phyloP scores from a whole-genome alignment of 306 rosid genomes.

The Castanospermum australe region DNA sequence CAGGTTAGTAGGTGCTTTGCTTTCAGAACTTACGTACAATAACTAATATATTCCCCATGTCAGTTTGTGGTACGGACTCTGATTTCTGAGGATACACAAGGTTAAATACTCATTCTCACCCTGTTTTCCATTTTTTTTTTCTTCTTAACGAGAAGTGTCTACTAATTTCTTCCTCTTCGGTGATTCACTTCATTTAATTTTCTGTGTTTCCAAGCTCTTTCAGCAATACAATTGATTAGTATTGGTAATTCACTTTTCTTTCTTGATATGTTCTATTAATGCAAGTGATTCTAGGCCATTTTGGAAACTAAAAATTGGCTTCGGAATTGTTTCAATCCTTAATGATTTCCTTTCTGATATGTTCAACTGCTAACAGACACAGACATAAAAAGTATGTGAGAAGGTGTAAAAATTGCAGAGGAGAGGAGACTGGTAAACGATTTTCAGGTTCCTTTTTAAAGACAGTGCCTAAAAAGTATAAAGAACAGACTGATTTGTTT shows the following conservation, averaged over 20 bases:
- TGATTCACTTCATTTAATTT: not conserved
- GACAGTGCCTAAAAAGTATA: no score
- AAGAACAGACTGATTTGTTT: not conserved
- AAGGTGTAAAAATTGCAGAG: not conserved
- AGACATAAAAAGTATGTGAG: no score
- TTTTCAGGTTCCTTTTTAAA: no score
- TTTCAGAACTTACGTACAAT: no score
- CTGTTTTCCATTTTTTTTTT: not conserved
- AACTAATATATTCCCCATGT: no score
- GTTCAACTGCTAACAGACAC: not conserved
- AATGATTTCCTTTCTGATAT: not conserved
- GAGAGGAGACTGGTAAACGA: not conserved
- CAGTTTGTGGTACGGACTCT: no score
- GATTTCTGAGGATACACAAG: conserved; percentile 4
- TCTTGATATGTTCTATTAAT: not conserved
- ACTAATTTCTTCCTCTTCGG: not conserved
- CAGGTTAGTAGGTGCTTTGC: no score
- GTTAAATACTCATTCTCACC: conserved; percentile 16
- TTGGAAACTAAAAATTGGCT: not conserved
- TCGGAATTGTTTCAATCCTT: not conserved
- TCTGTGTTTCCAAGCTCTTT: not conserved
- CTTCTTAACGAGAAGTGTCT: not conserved
- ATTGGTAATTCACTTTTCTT: no score
- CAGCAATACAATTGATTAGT: not conserved
- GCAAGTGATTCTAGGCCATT: not conserved